phyloP scores from a whole-genome alignment of 345 rosid species.

The Rhodamnia rubescens region DNA sequence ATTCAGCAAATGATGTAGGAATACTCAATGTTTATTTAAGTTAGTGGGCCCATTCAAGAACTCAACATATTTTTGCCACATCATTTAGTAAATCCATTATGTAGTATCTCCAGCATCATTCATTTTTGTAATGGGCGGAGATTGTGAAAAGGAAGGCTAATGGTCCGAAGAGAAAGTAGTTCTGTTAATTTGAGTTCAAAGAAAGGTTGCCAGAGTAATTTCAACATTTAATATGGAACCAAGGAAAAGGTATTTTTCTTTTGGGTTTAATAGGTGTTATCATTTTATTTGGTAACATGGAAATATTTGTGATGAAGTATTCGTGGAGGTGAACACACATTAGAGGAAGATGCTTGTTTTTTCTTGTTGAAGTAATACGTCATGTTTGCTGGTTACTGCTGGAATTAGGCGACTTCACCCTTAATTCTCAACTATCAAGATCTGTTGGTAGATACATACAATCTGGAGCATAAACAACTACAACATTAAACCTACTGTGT shows the following conservation, averaged over 20 bases:
- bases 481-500: neutral
- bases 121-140: neutral
- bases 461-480: neutral
- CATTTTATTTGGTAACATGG: neutral
- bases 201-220: neutral
- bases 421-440: neutral
- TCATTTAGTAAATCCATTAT: neutral
- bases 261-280: neutral
- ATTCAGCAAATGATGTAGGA: neutral
- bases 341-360: neutral
- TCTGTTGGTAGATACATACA: neutral
- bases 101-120: neutral
- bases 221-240: neutral
- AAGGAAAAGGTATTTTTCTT: neutral
- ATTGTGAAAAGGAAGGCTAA: neutral
- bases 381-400: neutral
- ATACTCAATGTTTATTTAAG: neutral
- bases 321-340: neutral
- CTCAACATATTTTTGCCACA: neutral
- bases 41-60: neutral
- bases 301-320: neutral
- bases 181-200: neutral
- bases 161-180: neutral
- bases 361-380: neutral
- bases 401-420: neutral